A percentile compares a stretch with the other conserved stretches of the same genome.
Evolutionary conservation across 805 yeast species (phyloP).

Genomic region (Dipodascopsis uninucleata): DNA sequence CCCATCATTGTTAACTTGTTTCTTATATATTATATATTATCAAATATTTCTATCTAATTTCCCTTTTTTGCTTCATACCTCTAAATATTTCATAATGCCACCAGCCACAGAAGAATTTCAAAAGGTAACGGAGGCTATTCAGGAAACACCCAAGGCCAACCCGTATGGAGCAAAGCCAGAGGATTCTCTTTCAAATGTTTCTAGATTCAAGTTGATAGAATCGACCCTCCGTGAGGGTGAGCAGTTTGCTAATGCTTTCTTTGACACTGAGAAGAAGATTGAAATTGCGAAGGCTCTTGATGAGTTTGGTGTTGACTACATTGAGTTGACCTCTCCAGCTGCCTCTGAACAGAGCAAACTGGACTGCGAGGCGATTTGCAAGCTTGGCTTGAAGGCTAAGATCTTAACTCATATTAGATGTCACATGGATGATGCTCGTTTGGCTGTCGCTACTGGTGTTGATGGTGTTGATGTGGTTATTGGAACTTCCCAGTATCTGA

Average conservation of each 20-base stretch:
- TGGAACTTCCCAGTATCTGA: slow-evolving; percentile 92
- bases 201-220: slow-evolving; percentile 86
- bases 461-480: slow-evolving; percentile 99
- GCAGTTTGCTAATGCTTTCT: slow-evolving; percentile 97
- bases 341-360: slow-evolving; percentile 89
- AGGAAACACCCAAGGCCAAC: slow-evolving; percentile 40
- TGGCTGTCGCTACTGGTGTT: slow-evolving; percentile 97
- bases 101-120: slow-evolving; percentile 8
- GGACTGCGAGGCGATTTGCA: slow-evolving; percentile 98
- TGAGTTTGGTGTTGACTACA: slow-evolving; percentile 97
- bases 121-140: slow-evolving; percentile 15
- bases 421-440: slow-evolving; percentile 97
- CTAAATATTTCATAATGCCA: too few species aligned
- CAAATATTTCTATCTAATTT: too few species aligned
- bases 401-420: slow-evolving; percentile 95
- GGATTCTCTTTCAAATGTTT: slow-evolving; percentile 85
- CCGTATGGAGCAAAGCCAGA: slow-evolving; percentile 97
- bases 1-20: too few species aligned
- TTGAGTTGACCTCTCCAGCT: slow-evolving; percentile 95
- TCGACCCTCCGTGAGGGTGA: slow-evolving; percentile 97
- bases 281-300: slow-evolving; percentile 96
- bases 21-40: too few species aligned
- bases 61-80: too few species aligned
- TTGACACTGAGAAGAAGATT: slow-evolving; percentile 88
- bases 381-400: slow-evolving; percentile 92